phyloP scores from a whole-genome alignment of 2,329 filamentous ascomycete species.

The Mollisiaceae sp. region DNA sequence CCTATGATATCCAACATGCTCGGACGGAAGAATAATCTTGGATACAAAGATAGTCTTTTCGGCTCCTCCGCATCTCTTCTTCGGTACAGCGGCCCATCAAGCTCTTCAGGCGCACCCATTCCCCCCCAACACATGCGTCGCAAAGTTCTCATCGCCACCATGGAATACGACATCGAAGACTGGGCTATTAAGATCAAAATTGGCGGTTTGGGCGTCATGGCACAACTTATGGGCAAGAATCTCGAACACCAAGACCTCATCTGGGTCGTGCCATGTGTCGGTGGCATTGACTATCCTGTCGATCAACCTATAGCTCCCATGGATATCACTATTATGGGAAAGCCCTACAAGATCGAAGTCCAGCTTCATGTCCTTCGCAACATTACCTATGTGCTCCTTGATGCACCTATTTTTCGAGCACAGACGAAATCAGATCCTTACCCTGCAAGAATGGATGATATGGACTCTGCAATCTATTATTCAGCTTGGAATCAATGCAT shows the following conservation, averaged over 20 bases:
- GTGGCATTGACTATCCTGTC: neutral
- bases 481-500: slow-evolving; percentile 5
- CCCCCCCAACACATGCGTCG: slow-evolving; percentile 40
- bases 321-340: slow-evolving; percentile 7
- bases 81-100: neutral
- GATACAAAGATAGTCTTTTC: neutral
- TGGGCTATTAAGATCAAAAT: slow-evolving; percentile 76
- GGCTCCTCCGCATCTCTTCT: neutral
- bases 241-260: slow-evolving; percentile 9
- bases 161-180: slow-evolving; percentile 75
- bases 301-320: neutral
- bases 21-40: slow-evolving; percentile 4
- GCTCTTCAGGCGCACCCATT: neutral
- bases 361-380: neutral
- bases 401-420: slow-evolving; percentile 4
- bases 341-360: neutral
- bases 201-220: slow-evolving; percentile 72
- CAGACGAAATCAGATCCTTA: neutral
- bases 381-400: slow-evolving; percentile 1
- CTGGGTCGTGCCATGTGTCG: slow-evolving; percentile 7
- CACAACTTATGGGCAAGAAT: slow-evolving; percentile 55
- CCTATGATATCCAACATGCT: neutral
- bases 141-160: slow-evolving; percentile 70
- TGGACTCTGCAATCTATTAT: slow-evolving; percentile 5
- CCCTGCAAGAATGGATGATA: slow-evolving; percentile 3